A percentile compares a stretch with the other conserved stretches of the same genome.
phyloP scores from a whole-genome alignment of 768 basidiomycete genomes.

The Mycena indigotica region DNA sequence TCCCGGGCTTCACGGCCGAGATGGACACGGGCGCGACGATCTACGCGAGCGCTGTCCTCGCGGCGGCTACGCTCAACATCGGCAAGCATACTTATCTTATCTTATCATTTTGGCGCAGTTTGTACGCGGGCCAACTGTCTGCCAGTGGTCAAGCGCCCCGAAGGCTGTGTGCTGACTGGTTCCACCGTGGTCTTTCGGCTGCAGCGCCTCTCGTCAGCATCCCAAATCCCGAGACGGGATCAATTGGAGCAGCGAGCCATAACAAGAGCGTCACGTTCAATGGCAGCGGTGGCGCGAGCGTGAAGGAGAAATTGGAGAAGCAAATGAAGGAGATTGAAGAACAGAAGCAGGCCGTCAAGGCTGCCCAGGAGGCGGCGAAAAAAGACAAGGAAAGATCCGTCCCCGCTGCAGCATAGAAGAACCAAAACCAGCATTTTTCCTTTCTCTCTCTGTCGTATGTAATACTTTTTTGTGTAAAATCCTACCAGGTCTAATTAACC shows the following conservation, averaged over 20 bases:
- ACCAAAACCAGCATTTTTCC: not conserved
- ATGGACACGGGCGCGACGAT: no score
- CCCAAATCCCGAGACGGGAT: constrained; percentile 64
- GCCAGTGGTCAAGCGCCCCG: constrained; percentile 94
- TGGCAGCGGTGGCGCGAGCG: constrained; percentile 33
- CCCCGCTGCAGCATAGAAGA: constrained; percentile 40
- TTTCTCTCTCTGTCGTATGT: not conserved
- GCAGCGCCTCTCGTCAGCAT: constrained; percentile 64
- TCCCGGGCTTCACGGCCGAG: no score
- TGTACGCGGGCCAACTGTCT: constrained; percentile 87
- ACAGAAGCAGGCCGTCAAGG: constrained; percentile 69
- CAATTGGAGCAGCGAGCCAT: constrained; percentile 64
- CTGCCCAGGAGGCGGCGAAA: constrained; percentile 60
- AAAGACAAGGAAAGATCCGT: constrained; percentile 64
- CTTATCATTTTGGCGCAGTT: constrained; percentile 81
- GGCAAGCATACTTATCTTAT: no score
- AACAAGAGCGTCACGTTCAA: constrained; percentile 77
- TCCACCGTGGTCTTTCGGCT: constrained; percentile 75
- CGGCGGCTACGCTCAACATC: no score
- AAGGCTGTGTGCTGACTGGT: constrained; percentile 77
- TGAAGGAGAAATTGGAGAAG: constrained; percentile 51
- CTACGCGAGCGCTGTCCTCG: no score
- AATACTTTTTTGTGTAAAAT: not conserved
- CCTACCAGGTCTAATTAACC: no score
- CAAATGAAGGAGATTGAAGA: constrained; percentile 69